Evolutionary conservation across 495 filamentous ascomycete genomes (phyloP).

Genomic region (Aspergillus funiculosus): DNA sequence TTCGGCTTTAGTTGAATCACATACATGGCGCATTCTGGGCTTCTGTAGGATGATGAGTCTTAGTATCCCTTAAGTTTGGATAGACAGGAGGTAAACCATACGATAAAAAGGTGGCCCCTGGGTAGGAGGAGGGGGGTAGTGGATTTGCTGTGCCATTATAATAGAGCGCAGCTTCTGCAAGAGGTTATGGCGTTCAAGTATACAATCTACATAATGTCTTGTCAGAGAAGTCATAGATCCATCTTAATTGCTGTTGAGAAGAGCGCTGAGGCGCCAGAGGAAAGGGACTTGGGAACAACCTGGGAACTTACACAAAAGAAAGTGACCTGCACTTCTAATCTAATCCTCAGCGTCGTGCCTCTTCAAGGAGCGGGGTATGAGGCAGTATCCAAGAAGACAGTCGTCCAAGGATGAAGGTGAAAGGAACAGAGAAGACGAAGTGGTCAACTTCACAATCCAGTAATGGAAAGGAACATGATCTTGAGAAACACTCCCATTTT

Average conservation of each 20-base stretch:
- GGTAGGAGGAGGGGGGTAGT: conserved; percentile 13
- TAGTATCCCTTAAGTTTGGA: not conserved
- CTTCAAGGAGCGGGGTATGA: too few species aligned
- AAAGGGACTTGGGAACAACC: too few species aligned
- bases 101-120: conserved; percentile 10
- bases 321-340: too few species aligned
- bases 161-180: not conserved
- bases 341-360: too few species aligned
- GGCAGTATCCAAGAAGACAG: too few species aligned
- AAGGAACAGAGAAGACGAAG: not conserved
- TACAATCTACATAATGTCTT: too few species aligned
- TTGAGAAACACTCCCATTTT: not conserved
- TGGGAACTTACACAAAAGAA: too few species aligned
- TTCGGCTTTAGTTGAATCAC: not conserved
- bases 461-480: not conserved
- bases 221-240: too few species aligned
- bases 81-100: not conserved
- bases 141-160: conserved; percentile 13
- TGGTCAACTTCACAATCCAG: too few species aligned
- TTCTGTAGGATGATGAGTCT: not conserved
- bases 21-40: conserved; percentile 8
- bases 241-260: too few species aligned
- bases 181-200: too few species aligned
- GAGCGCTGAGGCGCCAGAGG: too few species aligned
- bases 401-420: not conserved